phyloP scores from a whole-genome alignment of 345 rosid species.

The Mangifera indica region DNA sequence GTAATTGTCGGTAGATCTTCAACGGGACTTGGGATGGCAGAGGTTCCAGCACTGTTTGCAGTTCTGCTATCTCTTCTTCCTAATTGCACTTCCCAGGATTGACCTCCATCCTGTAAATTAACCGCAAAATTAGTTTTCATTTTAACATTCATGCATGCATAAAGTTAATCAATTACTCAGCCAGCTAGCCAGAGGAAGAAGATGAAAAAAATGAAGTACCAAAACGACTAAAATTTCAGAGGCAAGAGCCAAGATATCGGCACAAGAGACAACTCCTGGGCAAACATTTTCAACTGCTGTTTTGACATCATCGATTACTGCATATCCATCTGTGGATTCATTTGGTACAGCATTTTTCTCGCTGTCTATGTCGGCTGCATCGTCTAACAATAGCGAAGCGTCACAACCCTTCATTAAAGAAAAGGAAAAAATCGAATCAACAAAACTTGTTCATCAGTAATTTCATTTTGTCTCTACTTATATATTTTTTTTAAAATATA shows the following conservation, averaged over 20 bases:
- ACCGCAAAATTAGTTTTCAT: no score
- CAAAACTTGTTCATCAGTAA: no score
- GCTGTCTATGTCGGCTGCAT: constrained; percentile 24
- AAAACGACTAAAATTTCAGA: constrained; percentile 43
- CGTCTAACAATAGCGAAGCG: constrained; percentile 50
- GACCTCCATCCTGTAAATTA: constrained; percentile 32
- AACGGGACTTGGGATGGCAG: not conserved
- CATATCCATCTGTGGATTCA: constrained; percentile 30
- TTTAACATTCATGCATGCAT: no score
- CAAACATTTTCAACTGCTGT: constrained; percentile 52
- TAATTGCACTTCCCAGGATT: constrained; percentile 29
- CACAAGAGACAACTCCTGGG: constrained; percentile 59
- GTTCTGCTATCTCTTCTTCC: constrained; percentile 34
- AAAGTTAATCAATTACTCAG: no score
- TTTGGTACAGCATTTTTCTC: constrained; percentile 43
- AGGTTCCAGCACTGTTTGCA: not conserved
- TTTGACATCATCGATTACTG: constrained; percentile 48
- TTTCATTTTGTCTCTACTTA: no score
- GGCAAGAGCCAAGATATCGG: constrained; percentile 54
- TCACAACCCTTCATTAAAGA: constrained; percentile 46
- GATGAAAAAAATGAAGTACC: constrained; percentile 20
- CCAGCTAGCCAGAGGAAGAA: not conserved
- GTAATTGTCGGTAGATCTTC: not conserved
- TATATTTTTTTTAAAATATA: no score
- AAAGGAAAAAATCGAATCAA: no score